phyloP scores from a whole-genome alignment of 169 alveolate species.

The Perkinsus olseni region DNA sequence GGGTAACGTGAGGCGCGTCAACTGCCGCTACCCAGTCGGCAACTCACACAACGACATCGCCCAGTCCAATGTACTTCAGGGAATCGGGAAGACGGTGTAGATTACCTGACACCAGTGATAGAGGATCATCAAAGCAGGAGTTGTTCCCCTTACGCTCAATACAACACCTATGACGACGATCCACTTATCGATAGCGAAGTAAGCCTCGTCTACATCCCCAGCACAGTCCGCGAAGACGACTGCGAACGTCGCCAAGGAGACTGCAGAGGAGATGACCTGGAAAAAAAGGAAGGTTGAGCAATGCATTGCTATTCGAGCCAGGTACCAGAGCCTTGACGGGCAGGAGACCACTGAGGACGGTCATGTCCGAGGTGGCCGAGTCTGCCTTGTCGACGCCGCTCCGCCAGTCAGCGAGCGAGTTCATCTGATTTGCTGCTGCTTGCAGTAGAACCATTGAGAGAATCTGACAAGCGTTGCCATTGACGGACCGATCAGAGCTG shows the following conservation, averaged over 20 bases:
- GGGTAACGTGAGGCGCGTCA: background rate
- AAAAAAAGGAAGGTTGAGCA: background rate
- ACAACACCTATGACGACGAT: background rate
- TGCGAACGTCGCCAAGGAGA: background rate
- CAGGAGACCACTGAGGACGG: background rate
- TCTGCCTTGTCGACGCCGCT: background rate
- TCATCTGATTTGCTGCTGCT: background rate
- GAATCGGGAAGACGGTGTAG: background rate
- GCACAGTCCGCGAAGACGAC: background rate
- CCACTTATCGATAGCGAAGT: background rate
- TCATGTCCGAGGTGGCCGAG: background rate
- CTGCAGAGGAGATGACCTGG: background rate
- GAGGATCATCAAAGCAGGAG: background rate
- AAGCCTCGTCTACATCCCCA: background rate
- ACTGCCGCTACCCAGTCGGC: background rate
- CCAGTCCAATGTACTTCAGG: background rate
- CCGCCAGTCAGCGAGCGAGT: background rate
- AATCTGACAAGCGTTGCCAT: background rate
- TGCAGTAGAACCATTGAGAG: background rate
- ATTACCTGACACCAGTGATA: background rate
- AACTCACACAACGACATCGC: background rate
- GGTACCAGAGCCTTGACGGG: background rate
- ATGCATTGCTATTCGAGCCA: background rate
- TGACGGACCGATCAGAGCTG: background rate
- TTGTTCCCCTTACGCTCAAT: background rate